Conservation (phyloP, 2,329 filamentous ascomycete genomes). For the Ascochyta fabae region DNA sequence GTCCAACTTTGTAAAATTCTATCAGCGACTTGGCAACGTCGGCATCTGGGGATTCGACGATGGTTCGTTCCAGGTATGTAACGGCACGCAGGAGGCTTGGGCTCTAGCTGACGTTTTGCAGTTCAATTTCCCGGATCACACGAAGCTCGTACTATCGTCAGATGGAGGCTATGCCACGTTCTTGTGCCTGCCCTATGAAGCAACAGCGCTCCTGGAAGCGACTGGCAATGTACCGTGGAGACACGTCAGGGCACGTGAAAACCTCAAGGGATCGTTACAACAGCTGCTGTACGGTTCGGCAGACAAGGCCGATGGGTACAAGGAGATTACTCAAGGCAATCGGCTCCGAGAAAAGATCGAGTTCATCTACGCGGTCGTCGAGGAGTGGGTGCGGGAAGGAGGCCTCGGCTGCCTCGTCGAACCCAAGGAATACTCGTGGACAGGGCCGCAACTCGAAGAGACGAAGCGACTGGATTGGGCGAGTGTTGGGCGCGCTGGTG, state of each 20-base stretch:
- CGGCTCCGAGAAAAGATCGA: constrained; percentile 75
- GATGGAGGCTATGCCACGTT: constrained; percentile 79
- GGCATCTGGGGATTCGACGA: constrained; percentile 83
- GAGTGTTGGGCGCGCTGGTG: constrained; percentile 57
- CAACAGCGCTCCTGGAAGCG: constrained; percentile 68
- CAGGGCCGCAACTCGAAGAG: constrained; percentile 53
- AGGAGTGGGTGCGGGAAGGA: constrained; percentile 73
- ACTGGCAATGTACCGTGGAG: constrained; percentile 69
- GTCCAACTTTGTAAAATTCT: constrained; percentile 73
- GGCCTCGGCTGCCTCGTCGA: constrained; percentile 65
- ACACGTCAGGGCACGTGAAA: constrained; percentile 72
- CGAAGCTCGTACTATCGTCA: constrained; percentile 79
- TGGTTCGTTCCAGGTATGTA: constrained; percentile 73
- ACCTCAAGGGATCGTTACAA: constrained; percentile 74
- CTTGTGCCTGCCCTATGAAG: constrained; percentile 75
- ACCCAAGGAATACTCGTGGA: constrained; percentile 51
- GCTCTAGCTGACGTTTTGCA: constrained; percentile 43
- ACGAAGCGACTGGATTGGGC: constrained; percentile 56
- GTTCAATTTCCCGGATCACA: constrained; percentile 90
- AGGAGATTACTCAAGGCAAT: constrained; percentile 70
- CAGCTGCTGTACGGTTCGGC: constrained; percentile 69
- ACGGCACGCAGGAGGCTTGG: background rate
- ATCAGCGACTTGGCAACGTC: constrained; percentile 80
- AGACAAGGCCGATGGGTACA: constrained; percentile 56
- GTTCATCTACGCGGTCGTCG: constrained; percentile 72